A percentile compares a stretch with the other conserved stretches of the same genome.
These are phyloP conservation scores for Dictyophora rubrovolvata DNA, from an alignment of 768 basidiomycete species.

Conservation along the genomic window DNA sequence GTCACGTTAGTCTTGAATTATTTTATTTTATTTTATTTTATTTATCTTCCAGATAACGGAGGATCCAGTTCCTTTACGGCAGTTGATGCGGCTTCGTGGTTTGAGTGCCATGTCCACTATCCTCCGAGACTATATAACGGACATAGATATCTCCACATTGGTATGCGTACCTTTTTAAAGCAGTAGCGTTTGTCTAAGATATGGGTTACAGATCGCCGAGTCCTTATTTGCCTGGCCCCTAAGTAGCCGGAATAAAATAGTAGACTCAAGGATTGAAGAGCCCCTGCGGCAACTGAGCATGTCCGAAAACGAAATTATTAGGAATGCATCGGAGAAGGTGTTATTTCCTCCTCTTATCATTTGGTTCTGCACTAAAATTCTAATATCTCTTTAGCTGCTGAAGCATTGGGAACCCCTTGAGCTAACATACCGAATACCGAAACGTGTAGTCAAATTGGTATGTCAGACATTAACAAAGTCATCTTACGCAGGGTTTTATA, in stretches of 20 bases:
- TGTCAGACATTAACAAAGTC: constrained; percentile 10
- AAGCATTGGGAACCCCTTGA: constrained; percentile 73
- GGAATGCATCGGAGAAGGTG: constrained; percentile 54
- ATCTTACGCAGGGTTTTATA: background rate
- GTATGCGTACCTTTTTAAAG: constrained; percentile 32
- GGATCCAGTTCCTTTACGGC: constrained; percentile 64
- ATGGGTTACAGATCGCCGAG: background rate
- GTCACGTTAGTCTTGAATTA: background rate
- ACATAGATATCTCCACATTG: constrained; percentile 58
- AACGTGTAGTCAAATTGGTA: constrained; percentile 39
- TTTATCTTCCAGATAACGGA: constrained; percentile 61
- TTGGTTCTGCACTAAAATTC: background rate
- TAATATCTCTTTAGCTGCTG: constrained; percentile 42
- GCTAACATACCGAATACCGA: constrained; percentile 80
- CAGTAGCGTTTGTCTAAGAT: background rate
- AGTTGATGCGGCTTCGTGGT: constrained; percentile 87
- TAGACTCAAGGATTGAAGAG: constrained; percentile 64
- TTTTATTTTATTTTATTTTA: background rate
- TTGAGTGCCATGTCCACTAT: constrained; percentile 88
- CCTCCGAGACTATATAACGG: constrained; percentile 62
- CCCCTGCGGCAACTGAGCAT: constrained; percentile 47
- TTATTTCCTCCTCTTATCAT: background rate
- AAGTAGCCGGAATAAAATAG: constrained; percentile 81
- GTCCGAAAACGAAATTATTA: constrained; percentile 47
- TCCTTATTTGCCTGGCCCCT: constrained; percentile 56